phyloP scores from a whole-genome alignment of 495 filamentous ascomycete genomes.

The Daldinia loculata region DNA sequence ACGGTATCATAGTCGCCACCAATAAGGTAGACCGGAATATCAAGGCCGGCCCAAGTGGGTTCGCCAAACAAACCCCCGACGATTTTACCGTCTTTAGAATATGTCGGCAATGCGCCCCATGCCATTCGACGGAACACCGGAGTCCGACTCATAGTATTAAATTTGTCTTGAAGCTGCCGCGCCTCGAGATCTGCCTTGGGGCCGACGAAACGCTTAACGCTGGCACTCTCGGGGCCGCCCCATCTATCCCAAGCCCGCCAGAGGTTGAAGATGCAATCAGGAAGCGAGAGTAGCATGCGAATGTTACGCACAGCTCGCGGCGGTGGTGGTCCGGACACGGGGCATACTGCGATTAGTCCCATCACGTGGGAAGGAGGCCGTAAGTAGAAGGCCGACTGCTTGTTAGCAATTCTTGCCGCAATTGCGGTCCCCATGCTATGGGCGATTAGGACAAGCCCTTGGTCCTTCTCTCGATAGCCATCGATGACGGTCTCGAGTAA shows the following conservation, averaged over 20 bases:
- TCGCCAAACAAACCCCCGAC: constrained; percentile 73
- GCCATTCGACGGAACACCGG: constrained; percentile 87
- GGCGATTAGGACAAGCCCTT: constrained; percentile 81
- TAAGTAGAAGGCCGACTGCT: constrained; percentile 54
- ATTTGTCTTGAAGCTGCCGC: constrained; percentile 79
- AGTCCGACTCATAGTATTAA: constrained; percentile 83
- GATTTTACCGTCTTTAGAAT: constrained; percentile 57
- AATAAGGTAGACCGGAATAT: constrained; percentile 78
- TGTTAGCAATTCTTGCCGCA: constrained; percentile 75
- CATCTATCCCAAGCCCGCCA: constrained; percentile 83
- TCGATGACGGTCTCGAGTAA: constrained; percentile 78
- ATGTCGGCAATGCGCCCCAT: constrained; percentile 68
- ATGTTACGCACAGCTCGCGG: constrained; percentile 61
- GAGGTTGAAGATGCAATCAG: constrained; percentile 75
- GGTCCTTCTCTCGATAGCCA: constrained; percentile 70
- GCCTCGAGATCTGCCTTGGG: constrained; percentile 74
- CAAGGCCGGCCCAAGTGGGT: constrained; percentile 76
- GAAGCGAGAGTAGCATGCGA: constrained; percentile 69
- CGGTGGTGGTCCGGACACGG: constrained; percentile 68
- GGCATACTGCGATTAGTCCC: constrained; percentile 83
- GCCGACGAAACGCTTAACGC: constrained; percentile 83
- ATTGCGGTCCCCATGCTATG: constrained; percentile 91
- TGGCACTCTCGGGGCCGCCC: constrained; percentile 78
- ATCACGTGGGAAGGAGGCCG: constrained; percentile 69
- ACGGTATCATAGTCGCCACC: constrained; percentile 80